Conservation (phyloP, 768 basidiomycete genomes). For the Trametes maxima region DNA sequence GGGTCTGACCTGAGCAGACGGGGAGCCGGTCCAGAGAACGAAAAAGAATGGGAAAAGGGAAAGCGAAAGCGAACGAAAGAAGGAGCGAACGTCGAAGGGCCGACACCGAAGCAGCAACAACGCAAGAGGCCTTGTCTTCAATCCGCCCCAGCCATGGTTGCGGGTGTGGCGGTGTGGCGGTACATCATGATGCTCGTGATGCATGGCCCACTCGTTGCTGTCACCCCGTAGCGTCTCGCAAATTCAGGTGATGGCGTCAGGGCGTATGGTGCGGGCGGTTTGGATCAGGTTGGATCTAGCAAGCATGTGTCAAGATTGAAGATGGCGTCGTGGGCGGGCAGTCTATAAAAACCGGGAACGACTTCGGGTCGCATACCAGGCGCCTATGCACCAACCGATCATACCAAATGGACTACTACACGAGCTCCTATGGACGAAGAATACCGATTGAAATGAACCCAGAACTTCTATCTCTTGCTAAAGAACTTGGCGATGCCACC, state of each 20-base stretch:
- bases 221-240: constrained; percentile 9
- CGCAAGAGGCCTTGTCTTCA: constrained; percentile 19
- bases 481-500: constrained; percentile 55
- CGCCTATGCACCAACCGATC: background rate
- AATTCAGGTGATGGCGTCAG: constrained; percentile 6
- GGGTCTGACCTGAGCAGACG: constrained; percentile 34
- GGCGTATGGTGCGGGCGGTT: background rate
- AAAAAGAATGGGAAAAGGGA: constrained; percentile 17
- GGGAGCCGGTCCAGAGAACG: constrained; percentile 30
- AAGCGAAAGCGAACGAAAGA: constrained; percentile 19
- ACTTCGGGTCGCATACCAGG: background rate
- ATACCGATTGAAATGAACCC: background rate
- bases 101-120: constrained; percentile 17
- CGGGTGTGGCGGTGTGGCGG: constrained; percentile 10
- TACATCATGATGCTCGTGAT: constrained; percentile 24
- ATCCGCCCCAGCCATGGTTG: constrained; percentile 12
- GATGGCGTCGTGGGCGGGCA: background rate
- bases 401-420: constrained; percentile 1
- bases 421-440: background rate
- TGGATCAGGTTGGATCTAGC: background rate
- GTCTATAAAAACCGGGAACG: background rate
- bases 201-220: constrained; percentile 7
- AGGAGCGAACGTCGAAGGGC: constrained; percentile 23
- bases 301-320: background rate
- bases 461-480: constrained; percentile 31